These are phyloP conservation scores for Volvox reticuliferus DNA, from an alignment of 139 green algal genomes.

Conservation along the genomic window DNA sequence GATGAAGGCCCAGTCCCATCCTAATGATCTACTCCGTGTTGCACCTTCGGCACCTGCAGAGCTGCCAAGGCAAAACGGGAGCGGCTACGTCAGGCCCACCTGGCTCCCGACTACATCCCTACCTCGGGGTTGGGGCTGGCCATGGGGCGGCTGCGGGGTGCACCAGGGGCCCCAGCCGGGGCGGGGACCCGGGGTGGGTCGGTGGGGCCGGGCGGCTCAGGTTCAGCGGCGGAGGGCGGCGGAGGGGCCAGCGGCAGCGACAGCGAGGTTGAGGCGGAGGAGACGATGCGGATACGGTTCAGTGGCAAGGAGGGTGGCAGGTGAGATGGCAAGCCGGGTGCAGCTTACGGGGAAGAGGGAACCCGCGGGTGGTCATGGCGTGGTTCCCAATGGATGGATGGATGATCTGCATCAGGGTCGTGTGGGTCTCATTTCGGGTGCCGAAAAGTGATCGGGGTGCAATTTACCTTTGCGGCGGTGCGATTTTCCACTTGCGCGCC, in stretches of 20 bases:
- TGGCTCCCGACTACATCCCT: conserved; percentile 86
- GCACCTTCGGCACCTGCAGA: conserved; percentile 42
- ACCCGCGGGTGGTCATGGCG: too few relatives aligned
- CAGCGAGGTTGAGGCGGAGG: conserved; percentile 68
- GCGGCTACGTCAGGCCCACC: conserved; percentile 74
- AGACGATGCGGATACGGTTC: conserved; percentile 75
- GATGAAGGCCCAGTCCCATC: too few relatives aligned
- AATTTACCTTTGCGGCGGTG: too few relatives aligned
- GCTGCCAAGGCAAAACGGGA: conserved; percentile 84
- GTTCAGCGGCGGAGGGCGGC: conserved; percentile 21
- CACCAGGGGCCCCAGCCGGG: background rate
- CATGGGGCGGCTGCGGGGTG: conserved; percentile 9
- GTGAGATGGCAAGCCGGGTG: too few relatives aligned
- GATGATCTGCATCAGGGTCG: too few relatives aligned
- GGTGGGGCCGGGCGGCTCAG: conserved; percentile 3
- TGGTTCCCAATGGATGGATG: too few relatives aligned
- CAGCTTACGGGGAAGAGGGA: background rate
- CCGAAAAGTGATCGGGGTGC: too few relatives aligned
- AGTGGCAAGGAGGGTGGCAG: conserved; percentile 41
- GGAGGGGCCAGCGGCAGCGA: conserved; percentile 37
- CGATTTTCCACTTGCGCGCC: too few relatives aligned
- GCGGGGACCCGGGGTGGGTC: background rate
- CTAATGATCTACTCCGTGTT: background rate
- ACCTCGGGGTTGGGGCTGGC: background rate
- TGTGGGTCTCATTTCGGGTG: too few relatives aligned